Evolutionary conservation across 164 flowering plant genomes (phyloP).

Genomic region (Magnolia officinalis): DNA sequence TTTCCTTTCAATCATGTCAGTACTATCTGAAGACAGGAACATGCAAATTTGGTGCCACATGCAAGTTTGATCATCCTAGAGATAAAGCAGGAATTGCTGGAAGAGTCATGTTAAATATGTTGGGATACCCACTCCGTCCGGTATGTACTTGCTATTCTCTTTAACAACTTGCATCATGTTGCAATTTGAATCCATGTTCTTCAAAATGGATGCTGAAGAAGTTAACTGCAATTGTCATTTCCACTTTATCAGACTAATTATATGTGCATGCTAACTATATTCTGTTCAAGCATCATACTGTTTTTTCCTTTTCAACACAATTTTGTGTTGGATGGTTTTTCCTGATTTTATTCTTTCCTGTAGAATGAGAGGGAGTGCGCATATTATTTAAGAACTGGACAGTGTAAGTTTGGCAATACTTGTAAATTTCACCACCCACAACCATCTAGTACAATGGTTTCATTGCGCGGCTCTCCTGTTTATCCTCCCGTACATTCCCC

Average conservation of each 20-base stretch:
- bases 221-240: neutral
- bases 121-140: conserved; percentile 97
- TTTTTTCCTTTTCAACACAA: conserved; percentile 3
- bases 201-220: neutral
- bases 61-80: conserved; percentile 97
- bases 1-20: conserved; percentile 34
- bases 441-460: conserved; percentile 73
- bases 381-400: conserved; percentile 93
- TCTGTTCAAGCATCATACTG: neutral
- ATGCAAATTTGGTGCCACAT: conserved; percentile 95
- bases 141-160: conserved; percentile 36
- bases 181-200: no score
- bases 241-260: no score
- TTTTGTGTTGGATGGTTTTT: conserved; percentile 3
- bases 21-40: conserved; percentile 93
- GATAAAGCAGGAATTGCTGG: conserved; percentile 94
- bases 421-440: conserved; percentile 98
- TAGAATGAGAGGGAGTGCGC: conserved; percentile 91
- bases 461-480: conserved; percentile 76
- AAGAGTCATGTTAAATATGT: conserved; percentile 67
- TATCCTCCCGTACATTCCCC: conserved; percentile 76
- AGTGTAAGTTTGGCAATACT: conserved; percentile 87
- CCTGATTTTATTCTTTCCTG: conserved; percentile 8
- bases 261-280: neutral
- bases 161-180: neutral